Evolutionary conservation across 2,329 filamentous ascomycete genomes (phyloP).

Genomic region (Metarhizium album): DNA sequence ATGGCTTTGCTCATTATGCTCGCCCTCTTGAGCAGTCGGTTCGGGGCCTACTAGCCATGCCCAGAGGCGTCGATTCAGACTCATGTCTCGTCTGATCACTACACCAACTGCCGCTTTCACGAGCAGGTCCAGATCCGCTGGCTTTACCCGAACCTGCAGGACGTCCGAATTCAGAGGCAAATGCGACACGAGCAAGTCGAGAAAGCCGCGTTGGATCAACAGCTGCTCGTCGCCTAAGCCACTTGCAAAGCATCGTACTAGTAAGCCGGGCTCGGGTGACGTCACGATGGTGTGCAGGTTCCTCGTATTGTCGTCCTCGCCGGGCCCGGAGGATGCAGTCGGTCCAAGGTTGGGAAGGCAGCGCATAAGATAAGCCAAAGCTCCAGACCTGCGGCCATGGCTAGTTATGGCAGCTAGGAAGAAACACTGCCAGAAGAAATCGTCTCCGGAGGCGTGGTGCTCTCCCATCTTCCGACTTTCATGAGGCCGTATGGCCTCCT

Average conservation of each 20-base stretch:
- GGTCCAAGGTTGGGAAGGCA: constrained; percentile 48
- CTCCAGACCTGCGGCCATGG: constrained; percentile 71
- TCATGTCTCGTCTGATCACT: constrained; percentile 88
- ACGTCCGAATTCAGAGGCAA: constrained; percentile 76
- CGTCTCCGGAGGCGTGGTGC: constrained; percentile 54
- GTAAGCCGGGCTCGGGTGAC: constrained; percentile 79
- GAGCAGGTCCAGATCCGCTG: constrained; percentile 69
- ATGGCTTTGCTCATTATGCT: constrained; percentile 34
- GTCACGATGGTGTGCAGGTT: constrained; percentile 57
- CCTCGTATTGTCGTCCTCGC: constrained; percentile 19
- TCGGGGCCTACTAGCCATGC: constrained; percentile 87
- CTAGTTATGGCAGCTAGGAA: constrained; percentile 91
- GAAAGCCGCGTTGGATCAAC: constrained; percentile 84
- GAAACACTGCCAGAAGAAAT: constrained; percentile 97
- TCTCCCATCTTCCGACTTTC: constrained; percentile 38
- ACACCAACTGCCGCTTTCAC: constrained; percentile 78
- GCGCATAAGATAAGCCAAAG: constrained; percentile 74
- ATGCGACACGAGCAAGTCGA: constrained; percentile 85
- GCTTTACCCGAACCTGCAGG: constrained; percentile 62
- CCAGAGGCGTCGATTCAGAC: constrained; percentile 89
- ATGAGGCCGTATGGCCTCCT: constrained; percentile 50
- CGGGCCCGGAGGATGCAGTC: constrained; percentile 3
- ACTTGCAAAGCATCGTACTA: constrained; percentile 85
- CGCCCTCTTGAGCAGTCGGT: constrained; percentile 36
- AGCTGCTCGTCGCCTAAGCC: constrained; percentile 81